These are phyloP conservation scores for Amaranthus tricolor DNA, from an alignment of 179 eudicot genomes.

Conservation along the genomic window DNA sequence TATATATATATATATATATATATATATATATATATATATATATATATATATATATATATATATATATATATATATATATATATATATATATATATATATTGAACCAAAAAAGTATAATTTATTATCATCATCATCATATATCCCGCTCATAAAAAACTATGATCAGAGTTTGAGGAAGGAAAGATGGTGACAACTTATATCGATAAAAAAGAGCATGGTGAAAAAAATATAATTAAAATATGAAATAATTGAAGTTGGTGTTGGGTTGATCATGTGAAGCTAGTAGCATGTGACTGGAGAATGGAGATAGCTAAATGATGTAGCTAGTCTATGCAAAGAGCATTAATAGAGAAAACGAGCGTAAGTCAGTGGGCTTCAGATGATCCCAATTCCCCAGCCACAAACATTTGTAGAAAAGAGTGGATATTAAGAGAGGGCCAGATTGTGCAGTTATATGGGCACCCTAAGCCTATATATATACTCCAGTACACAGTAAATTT, in stretches of 20 bases:
- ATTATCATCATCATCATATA: no score
- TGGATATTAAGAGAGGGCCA: no score
- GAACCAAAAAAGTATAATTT: neutral
- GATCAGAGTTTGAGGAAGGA: no score
- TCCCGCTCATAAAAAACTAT: no score
- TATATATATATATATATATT: neutral
- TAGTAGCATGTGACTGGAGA: no score
- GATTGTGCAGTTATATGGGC: neutral
- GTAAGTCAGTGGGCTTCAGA: neutral
- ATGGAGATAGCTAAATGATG: no score
- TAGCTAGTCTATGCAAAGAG: no score
- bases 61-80: conserved; percentile 1
- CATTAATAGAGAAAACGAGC: neutral
- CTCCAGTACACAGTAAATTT: conserved; percentile 4
- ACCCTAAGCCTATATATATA: neutral
- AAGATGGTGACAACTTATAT: no score
- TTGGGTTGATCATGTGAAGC: no score
- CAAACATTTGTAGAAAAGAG: neutral
- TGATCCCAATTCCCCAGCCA: neutral
- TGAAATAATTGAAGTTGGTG: no score
- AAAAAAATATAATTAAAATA: no score
- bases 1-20: neutral
- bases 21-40: neutral
- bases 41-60: conserved; percentile 2
- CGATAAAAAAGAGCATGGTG: no score